Evolutionary conservation across 2,329 filamentous ascomycete genomes (phyloP), one percentile per base, ranked within the genome.

Genomic region (Exophiala viscosa): DNA sequence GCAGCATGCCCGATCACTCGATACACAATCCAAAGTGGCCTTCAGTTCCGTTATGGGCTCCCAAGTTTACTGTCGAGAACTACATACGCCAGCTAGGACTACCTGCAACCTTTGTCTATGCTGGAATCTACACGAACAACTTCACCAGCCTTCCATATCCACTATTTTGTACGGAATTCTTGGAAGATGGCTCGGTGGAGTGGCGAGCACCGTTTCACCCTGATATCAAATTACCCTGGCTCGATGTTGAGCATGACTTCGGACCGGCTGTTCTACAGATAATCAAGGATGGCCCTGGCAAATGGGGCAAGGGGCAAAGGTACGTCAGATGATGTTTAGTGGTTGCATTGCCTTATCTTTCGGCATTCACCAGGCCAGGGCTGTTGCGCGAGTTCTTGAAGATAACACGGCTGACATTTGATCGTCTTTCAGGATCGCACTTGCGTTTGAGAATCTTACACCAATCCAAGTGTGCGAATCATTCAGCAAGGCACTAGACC

Each of bases 111-210:
- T 97, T 96, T 69, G 86, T 96, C 60, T 96, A 96, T 71, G 90
- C 91, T 8, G 93, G 92, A 54, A 96, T 96, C 64, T 99, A 97
- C 77, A 96, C 97, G 78, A 97, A 97, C 73, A 97, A 99, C 69
- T 99, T 97, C 72, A 97, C 92, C 28, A 93, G 88, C 42, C 78
- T 96, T 31, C 84, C 84, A 1, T 97, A 96, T 66, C 93, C 93
- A 1, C 79, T 97, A 3, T 97, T 97, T 74, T 93, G 91, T 73
- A 95, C 96, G 87, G 90, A 95, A 59, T 75, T 95, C 42, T 85
- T 90, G 70, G 70, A 77, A 1, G 90, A 96, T 64, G 90, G 89
- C 14, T 90, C 87, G 48, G 96, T 96, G 68, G 76, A 86, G 53
- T 97, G 93, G 93, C 85, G 90, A 66, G 92, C 92, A 1, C 93